Evolutionary conservation across 306 rosid species (phyloP).

Genomic region (Quillaja saponaria): DNA sequence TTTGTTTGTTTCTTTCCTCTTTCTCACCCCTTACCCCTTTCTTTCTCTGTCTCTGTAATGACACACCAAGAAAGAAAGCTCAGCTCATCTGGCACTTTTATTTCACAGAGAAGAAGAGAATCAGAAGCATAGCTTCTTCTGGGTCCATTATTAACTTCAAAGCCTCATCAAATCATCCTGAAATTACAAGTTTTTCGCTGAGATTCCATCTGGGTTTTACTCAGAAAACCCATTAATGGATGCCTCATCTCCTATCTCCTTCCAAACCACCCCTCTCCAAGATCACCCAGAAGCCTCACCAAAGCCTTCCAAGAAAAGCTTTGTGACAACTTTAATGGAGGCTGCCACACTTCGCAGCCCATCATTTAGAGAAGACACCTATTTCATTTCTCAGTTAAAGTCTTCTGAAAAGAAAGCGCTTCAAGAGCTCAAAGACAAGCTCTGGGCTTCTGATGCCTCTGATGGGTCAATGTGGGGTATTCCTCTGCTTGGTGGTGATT

Average conservation of each 20-base stretch:
- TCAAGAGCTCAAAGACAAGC: conserved; percentile 62
- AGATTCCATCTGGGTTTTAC: conserved; percentile 46
- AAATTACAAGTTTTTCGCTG: not conserved
- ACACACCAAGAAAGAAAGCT: conserved; percentile 6
- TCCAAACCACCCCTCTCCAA: conserved; percentile 42
- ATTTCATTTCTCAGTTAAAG: conserved; percentile 57
- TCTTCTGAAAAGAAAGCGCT: conserved; percentile 80
- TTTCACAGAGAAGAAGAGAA: conserved; percentile 16
- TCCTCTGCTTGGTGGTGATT: conserved; percentile 62
- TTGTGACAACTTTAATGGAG: conserved; percentile 70
- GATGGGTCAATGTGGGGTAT: conserved; percentile 73
- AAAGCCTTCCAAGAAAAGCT: conserved; percentile 62
- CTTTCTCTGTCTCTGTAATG: not conserved
- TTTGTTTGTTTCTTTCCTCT: not conserved
- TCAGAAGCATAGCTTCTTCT: conserved; percentile 22
- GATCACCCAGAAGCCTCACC: conserved; percentile 60
- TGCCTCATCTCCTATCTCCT: conserved; percentile 39
- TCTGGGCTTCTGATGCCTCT: conserved; percentile 40
- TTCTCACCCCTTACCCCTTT: conserved; percentile 2
- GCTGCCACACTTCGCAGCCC: conserved; percentile 53
- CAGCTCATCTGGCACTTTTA: not conserved
- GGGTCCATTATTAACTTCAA: not conserved
- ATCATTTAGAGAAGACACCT: conserved; percentile 81
- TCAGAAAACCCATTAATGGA: conserved; percentile 56
- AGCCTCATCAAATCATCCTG: not conserved